Conservation (phyloP, 192 early-diverging fungal genomes). For the Dissophora globulifera region DNA sequence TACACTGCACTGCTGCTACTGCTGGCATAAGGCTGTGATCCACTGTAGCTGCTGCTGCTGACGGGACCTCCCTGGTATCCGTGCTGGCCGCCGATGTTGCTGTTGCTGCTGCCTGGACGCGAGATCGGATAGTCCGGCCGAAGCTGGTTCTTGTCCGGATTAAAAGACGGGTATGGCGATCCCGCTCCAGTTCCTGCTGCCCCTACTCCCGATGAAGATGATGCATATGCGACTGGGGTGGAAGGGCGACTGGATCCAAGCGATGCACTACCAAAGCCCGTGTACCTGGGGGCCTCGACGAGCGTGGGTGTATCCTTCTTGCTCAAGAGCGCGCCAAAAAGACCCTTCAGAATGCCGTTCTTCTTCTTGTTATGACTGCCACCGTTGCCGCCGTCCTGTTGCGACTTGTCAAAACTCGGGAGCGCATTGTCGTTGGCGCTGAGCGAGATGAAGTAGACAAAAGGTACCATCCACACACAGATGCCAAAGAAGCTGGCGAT, state of each 20-base stretch:
- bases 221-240: no score
- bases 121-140: constrained; percentile 21
- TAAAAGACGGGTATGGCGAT: constrained; percentile 13
- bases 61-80: constrained; percentile 6
- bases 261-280: constrained; percentile 29
- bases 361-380: constrained; percentile 52
- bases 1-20: constrained; percentile 49
- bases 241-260: constrained; percentile 1
- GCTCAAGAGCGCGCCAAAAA: constrained; percentile 36
- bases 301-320: constrained; percentile 36
- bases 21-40: constrained; percentile 21
- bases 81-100: constrained; percentile 31
- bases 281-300: constrained; percentile 34
- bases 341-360: constrained; percentile 36
- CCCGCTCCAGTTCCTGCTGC: no score
- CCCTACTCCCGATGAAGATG: no score
- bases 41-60: constrained; percentile 6
- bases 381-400: no score
- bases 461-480: constrained; percentile 94
- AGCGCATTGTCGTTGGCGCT: constrained; percentile 91
- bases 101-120: constrained; percentile 40
- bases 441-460: constrained; percentile 92
- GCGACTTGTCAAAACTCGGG: constrained; percentile 65
- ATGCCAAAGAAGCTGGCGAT: constrained; percentile 94
- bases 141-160: constrained; percentile 29